Percentiles rank a stretch among this genome's conserved stretches.
Conservation (phyloP, 2,329 filamentous ascomycete species). For the Pestalotiopsis fici region DNA sequence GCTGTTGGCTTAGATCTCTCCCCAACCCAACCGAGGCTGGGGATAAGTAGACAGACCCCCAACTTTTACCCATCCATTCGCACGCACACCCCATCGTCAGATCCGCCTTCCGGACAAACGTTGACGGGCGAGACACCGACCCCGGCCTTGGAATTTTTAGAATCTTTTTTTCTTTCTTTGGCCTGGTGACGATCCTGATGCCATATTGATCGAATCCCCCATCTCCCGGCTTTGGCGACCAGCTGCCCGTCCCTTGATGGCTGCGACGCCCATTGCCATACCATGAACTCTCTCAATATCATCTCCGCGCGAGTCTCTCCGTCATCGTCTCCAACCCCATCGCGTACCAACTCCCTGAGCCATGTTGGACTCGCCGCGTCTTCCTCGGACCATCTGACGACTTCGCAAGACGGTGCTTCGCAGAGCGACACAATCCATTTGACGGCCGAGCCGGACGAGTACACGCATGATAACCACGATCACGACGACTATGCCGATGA, state of each 20-base stretch:
- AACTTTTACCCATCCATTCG: conserved; percentile 9
- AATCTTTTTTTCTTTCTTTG: background rate
- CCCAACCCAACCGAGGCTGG: conserved; percentile 18
- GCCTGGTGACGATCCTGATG: conserved; percentile 5
- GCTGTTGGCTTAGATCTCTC: background rate
- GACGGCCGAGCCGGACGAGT: conserved; percentile 35
- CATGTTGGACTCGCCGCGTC: conserved; percentile 50
- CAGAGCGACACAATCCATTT: conserved; percentile 6
- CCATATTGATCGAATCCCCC: conserved; percentile 3
- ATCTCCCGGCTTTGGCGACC: conserved; percentile 14
- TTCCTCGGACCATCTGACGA: conserved; percentile 32
- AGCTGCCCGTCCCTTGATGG: conserved; percentile 46
- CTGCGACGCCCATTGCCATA: conserved; percentile 51
- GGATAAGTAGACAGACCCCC: conserved; percentile 10
- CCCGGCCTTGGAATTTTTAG: background rate
- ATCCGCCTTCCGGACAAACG: background rate
- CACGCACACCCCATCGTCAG: conserved; percentile 1
- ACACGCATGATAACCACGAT: conserved; percentile 31
- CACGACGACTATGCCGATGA: conserved; percentile 52
- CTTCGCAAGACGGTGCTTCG: conserved; percentile 23
- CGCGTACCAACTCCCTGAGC: conserved; percentile 62
- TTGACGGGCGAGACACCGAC: conserved; percentile 1
- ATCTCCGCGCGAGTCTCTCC: conserved; percentile 81
- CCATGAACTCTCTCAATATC: conserved; percentile 97
- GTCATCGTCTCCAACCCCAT: conserved; percentile 54